These are phyloP conservation scores for Rheum nobile DNA, from an alignment of 148 eudicot species.

Conservation along the genomic window DNA sequence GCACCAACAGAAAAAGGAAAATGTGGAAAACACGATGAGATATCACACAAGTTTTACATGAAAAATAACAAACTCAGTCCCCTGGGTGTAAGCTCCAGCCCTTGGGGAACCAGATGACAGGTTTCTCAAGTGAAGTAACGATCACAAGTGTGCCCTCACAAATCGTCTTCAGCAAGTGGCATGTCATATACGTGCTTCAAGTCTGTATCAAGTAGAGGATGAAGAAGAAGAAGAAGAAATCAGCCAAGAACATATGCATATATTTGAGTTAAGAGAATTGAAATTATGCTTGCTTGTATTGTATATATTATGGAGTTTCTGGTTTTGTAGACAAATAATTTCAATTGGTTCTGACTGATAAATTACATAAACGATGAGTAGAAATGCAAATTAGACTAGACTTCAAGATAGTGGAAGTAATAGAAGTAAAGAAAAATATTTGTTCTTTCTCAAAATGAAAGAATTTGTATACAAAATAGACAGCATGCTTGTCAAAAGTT, in stretches of 20 bases:
- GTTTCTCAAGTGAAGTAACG: neutral
- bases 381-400: neutral
- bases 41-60: constrained; percentile 1
- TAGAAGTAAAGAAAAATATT: neutral
- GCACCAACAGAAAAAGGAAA: neutral
- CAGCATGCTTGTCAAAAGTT: neutral
- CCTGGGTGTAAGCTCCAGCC: neutral
- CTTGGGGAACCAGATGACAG: neutral
- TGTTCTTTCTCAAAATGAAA: neutral
- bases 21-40: neutral
- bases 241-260: constrained; percentile 4
- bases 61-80: neutral
- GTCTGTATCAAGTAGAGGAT: constrained; percentile 24
- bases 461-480: neutral
- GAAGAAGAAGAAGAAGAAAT: constrained; percentile 7
- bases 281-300: neutral
- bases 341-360: neutral
- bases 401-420: neutral
- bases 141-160: neutral
- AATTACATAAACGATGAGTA: neutral
- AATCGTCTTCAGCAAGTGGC: constrained; percentile 34
- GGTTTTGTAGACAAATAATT: neutral
- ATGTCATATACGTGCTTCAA: constrained; percentile 24
- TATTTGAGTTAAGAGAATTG: constrained; percentile 5
- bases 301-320: neutral